Conservation (phyloP, 2,329 filamentous ascomycete genomes). For the Xylaria multiplex region DNA sequence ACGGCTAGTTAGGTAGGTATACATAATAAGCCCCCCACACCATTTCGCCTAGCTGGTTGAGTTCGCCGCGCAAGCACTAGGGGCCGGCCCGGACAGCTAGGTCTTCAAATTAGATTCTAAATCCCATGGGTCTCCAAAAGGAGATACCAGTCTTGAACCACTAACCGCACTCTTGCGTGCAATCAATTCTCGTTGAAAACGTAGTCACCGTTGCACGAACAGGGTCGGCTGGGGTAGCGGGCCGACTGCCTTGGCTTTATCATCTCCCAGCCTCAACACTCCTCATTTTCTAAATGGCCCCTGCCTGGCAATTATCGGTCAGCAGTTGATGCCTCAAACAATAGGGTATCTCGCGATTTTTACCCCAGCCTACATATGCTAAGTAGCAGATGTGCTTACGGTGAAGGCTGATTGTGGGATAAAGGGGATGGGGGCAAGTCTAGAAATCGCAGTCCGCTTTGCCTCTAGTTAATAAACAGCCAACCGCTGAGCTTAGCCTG, state of each 20-base stretch:
- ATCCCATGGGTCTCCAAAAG: background rate
- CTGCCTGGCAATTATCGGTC: background rate
- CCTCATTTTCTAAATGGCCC: background rate
- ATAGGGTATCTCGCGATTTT: background rate
- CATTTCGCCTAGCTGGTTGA: background rate
- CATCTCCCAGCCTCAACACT: constrained; percentile 2
- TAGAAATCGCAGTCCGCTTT: constrained; percentile 7
- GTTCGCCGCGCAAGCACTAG: background rate
- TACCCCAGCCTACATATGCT: background rate
- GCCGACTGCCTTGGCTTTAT: background rate
- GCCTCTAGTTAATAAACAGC: constrained; percentile 5
- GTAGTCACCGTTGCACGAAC: background rate
- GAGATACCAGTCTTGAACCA: background rate
- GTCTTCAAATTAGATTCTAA: background rate
- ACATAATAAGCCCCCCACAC: constrained; percentile 8
- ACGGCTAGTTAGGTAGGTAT: constrained; percentile 17
- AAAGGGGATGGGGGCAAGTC: background rate
- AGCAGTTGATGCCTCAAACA: background rate
- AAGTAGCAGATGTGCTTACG: background rate
- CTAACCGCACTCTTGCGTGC: background rate
- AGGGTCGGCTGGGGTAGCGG: background rate
- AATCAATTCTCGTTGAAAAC: background rate
- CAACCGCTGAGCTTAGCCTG: constrained; percentile 8
- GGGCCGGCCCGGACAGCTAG: background rate
- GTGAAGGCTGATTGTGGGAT: background rate